Conservation (phyloP, 2,329 filamentous ascomycete species). For the Epichloe hybrida region DNA sequence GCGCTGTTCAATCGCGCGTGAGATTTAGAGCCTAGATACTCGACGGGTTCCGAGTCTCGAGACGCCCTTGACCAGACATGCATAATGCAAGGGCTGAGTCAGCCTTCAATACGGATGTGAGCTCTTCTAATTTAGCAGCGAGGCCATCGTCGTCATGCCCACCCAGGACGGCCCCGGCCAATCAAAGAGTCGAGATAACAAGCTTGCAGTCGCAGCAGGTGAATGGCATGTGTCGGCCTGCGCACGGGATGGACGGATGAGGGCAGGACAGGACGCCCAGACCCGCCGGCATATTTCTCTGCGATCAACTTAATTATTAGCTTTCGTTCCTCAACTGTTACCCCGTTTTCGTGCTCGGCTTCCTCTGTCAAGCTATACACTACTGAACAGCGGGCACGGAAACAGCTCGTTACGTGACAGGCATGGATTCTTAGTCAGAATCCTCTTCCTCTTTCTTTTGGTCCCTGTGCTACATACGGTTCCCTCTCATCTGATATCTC, state of each 20-base stretch:
- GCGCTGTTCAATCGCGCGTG: background rate
- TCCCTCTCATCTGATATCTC: no score
- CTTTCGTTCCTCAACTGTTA: no score
- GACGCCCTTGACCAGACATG: background rate
- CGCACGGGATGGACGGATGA: background rate
- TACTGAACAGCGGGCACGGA: background rate
- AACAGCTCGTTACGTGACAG: background rate
- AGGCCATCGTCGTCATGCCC: background rate
- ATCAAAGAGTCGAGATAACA: constrained; percentile 4
- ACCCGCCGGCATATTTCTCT: background rate
- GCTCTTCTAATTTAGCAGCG: background rate
- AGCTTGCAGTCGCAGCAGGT: background rate
- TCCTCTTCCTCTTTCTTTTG: background rate
- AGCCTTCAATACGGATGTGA: background rate
- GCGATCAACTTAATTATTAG: background rate
- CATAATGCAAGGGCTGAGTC: background rate
- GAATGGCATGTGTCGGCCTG: background rate
- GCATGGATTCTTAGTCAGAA: no score
- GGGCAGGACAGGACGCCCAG: background rate
- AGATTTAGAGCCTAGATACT: background rate
- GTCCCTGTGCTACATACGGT: background rate
- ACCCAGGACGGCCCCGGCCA: background rate
- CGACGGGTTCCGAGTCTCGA: background rate
- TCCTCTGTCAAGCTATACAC: background rate
- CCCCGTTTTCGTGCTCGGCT: background rate